Conservation (phyloP, 2,329 filamentous ascomycete genomes). For the Geosmithia flava region DNA sequence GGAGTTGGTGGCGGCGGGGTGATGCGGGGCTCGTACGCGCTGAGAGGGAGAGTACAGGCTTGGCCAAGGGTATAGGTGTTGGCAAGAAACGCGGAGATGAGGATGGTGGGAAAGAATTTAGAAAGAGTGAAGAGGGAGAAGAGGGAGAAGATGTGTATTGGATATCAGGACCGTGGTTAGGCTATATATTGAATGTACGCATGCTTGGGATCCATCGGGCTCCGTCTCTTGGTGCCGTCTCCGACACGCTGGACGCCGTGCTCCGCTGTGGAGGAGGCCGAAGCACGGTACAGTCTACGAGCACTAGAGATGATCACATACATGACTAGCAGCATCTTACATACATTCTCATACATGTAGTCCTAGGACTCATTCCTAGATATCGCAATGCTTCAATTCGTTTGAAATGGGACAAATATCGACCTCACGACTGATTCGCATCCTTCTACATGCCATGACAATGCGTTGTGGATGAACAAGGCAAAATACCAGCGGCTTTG, state of each 20-base stretch:
- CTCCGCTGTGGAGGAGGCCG: constrained; percentile 1
- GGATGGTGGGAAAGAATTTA: background rate
- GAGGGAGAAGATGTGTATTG: background rate
- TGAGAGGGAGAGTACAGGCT: background rate
- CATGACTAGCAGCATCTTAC: too few relatives aligned
- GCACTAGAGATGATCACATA: background rate
- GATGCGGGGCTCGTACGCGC: constrained; percentile 21
- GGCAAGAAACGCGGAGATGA: constrained; percentile 5
- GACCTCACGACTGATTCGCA: too few relatives aligned
- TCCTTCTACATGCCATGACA: background rate
- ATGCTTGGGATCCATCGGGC: too few relatives aligned
- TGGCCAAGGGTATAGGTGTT: background rate
- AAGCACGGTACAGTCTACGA: background rate
- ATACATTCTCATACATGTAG: too few relatives aligned
- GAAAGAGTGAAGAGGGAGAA: background rate
- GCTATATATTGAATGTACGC: too few relatives aligned
- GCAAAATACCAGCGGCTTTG: background rate
- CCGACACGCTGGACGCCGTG: background rate
- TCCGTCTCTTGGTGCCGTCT: background rate
- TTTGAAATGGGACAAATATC: too few relatives aligned
- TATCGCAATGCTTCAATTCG: too few relatives aligned
- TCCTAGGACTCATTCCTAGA: too few relatives aligned
- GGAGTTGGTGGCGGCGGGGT: constrained; percentile 13
- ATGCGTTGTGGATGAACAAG: background rate
- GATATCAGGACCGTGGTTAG: background rate